A percentile compares a stretch with the other conserved stretches of the same genome.
Conservation (phyloP, 108 stramenopile species). For the Pseudonitzschia pungens region DNA sequence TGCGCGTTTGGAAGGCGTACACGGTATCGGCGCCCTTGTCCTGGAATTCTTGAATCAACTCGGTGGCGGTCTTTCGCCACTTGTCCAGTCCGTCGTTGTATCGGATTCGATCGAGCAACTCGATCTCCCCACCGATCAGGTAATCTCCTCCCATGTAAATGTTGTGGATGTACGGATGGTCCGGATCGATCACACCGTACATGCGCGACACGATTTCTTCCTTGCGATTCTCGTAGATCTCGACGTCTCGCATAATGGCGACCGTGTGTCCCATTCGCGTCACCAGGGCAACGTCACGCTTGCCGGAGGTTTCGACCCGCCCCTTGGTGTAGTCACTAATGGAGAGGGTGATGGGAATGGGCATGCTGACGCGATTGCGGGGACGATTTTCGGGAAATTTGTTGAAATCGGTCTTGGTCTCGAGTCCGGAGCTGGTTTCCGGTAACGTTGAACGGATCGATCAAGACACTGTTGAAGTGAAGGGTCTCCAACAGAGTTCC, state of each 20-base stretch:
- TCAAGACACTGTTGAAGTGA: slow-evolving; percentile 95
- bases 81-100: slow-evolving; percentile 99
- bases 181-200: slow-evolving; percentile 96
- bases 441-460: slow-evolving; percentile 95
- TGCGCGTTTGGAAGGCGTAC: slow-evolving; percentile 98
- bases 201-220: slow-evolving; percentile 96
- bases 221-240: slow-evolving; percentile 96
- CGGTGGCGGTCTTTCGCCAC: slow-evolving; percentile 93
- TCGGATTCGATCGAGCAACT: slow-evolving; percentile 91
- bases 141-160: slow-evolving; percentile 95
- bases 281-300: slow-evolving; percentile 86
- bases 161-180: slow-evolving; percentile 95
- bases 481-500: slow-evolving; percentile 93
- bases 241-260: slow-evolving; percentile 91
- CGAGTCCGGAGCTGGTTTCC: slow-evolving; percentile 77
- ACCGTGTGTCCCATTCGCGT: slow-evolving; percentile 94
- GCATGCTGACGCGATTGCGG: slow-evolving; percentile 88
- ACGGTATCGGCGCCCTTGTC: slow-evolving; percentile 95
- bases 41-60: slow-evolving; percentile 92
- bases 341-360: slow-evolving; percentile 93
- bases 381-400: slow-evolving; percentile 64
- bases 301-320: slow-evolving; percentile 69
- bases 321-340: slow-evolving; percentile 89
- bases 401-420: slow-evolving; percentile 79
- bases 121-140: slow-evolving; percentile 94